Base-by-base conservation (phyloP, 2,329 filamentous ascomycete species). In the Coniochaeta hoffmannii region DNA sequence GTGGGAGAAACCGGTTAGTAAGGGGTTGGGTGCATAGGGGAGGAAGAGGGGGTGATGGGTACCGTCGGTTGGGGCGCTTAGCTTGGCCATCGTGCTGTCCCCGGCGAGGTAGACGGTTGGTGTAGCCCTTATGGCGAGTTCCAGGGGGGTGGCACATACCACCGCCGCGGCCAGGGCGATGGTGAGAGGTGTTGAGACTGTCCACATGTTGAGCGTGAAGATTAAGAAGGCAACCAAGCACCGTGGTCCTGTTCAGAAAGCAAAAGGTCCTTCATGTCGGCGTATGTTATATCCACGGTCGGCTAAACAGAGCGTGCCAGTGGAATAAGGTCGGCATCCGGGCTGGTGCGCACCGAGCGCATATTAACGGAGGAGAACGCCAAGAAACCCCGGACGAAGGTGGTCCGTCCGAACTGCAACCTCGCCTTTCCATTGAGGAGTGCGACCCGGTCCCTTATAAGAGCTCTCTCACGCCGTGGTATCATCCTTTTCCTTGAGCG, bases 31-130 rank as follows among this genome's bases (percentile, higher is more conserved):
- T 4, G 34, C 19, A 26, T 11, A 14, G 8, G 7, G 34, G 2
- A 35, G 9, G 28, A 53, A 26, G 28, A 22, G 26, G 36, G 38
- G 11, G 6, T n/a, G n/a, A n/a, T n/a, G 14, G 7, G 9, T 28
- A 15, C 50, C 38, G 15, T 35, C 30, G 24, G 41, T 53, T 3
- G 69, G 70, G 9, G 71, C 70, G 28, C 66, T 71, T 11, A 34
- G 49, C 50, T 65, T 66, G 3, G 77, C 77, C 76, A 80, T 83
- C 11, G 80, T 82, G 17, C 76, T 80, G 65, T 83, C 80, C 36
- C 80, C 79, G 8, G 77, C 77, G 17, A 82, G 68, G 60, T 79
- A 80, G 38, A 81, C 67, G 0, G 73, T 79, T 5, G 62, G 62
- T 1, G 57, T 51, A n/a, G 49, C 41, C 24, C 22, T 4, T 8